phyloP scores from a whole-genome alignment of 2,329 filamentous ascomycete genomes.

The Trichophyton verrucosum region DNA sequence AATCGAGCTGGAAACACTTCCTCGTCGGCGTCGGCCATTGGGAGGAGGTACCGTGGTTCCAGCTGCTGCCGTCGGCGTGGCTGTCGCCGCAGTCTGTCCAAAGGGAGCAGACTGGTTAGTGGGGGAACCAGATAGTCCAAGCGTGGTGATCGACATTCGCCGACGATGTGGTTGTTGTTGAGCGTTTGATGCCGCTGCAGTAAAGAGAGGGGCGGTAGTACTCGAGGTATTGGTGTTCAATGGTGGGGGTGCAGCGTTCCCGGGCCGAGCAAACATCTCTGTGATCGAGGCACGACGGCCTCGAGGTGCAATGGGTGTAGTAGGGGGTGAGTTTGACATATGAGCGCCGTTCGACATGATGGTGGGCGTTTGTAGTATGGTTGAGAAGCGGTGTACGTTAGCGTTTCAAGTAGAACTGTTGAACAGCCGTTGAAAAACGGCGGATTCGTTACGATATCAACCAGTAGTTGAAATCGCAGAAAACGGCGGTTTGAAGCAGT shows the following conservation, averaged over 20 bases:
- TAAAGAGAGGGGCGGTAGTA: slow-evolving; percentile 24
- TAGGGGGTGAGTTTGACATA: slow-evolving; percentile 20
- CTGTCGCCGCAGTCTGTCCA: slow-evolving; percentile 17
- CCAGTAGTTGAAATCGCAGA: not conserved
- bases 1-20: slow-evolving; percentile 55
- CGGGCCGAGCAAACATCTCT: slow-evolving; percentile 29
- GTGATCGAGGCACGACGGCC: slow-evolving; percentile 37
- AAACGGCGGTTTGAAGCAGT: not conserved
- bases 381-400: not conserved
- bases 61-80: slow-evolving; percentile 22
- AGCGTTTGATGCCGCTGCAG: slow-evolving; percentile 29
- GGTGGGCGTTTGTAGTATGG: not conserved
- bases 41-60: slow-evolving; percentile 36
- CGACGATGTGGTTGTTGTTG: slow-evolving; percentile 35
- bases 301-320: slow-evolving; percentile 24
- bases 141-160: slow-evolving; percentile 60
- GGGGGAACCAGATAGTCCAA: slow-evolving; percentile 64
- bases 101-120: slow-evolving; percentile 40
- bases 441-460: not conserved
- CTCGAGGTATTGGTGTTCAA: slow-evolving; percentile 46
- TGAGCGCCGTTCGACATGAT: not conserved
- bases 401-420: not conserved
- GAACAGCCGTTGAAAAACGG: slow-evolving; percentile 1
- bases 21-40: slow-evolving; percentile 35
- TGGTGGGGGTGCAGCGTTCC: slow-evolving; percentile 17